A percentile compares a stretch with the other conserved stretches of the same genome.
These are phyloP conservation scores for Jackrogersella minutella DNA, from an alignment of 495 filamentous ascomycete genomes.

Conservation along the genomic window DNA sequence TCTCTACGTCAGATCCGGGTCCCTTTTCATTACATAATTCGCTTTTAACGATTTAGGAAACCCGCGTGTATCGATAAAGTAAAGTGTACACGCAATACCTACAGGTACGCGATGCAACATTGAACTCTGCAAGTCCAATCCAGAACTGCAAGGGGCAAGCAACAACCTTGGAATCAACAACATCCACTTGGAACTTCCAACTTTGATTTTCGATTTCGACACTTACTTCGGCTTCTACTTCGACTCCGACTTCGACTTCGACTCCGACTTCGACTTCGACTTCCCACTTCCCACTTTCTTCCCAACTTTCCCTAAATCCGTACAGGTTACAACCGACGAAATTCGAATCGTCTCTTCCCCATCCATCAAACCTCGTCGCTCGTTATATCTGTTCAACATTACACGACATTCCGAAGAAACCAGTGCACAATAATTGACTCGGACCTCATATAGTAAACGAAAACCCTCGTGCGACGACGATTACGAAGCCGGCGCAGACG, in stretches of 20 bases:
- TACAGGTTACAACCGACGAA: neutral
- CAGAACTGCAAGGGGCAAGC: conserved; percentile 27
- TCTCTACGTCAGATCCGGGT: conserved; percentile 16
- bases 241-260: neutral
- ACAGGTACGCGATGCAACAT: conserved; percentile 35
- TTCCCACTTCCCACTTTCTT: neutral
- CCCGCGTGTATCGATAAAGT: conserved; percentile 34
- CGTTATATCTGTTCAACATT: conserved; percentile 30
- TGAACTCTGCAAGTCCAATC: conserved; percentile 26
- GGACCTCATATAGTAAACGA: neutral
- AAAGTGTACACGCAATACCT: conserved; percentile 35
- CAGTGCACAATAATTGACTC: neutral
- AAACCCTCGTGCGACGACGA: conserved; percentile 28
- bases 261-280: neutral
- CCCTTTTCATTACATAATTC: neutral
- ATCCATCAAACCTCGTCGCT: conserved; percentile 21
- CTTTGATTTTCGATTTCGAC: conserved; percentile 1
- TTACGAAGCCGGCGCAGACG: conserved; percentile 14
- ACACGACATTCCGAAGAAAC: conserved; percentile 1
- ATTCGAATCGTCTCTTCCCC: neutral
- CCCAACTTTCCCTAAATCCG: neutral
- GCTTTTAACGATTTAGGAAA: conserved; percentile 1
- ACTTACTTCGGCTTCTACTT: neutral
- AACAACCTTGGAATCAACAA: conserved; percentile 32
- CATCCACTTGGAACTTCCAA: neutral